Evolutionary conservation across 495 filamentous ascomycete species (phyloP), one percentile per base, ranked within the genome.

Genomic region (Parathielavia appendiculata): DNA sequence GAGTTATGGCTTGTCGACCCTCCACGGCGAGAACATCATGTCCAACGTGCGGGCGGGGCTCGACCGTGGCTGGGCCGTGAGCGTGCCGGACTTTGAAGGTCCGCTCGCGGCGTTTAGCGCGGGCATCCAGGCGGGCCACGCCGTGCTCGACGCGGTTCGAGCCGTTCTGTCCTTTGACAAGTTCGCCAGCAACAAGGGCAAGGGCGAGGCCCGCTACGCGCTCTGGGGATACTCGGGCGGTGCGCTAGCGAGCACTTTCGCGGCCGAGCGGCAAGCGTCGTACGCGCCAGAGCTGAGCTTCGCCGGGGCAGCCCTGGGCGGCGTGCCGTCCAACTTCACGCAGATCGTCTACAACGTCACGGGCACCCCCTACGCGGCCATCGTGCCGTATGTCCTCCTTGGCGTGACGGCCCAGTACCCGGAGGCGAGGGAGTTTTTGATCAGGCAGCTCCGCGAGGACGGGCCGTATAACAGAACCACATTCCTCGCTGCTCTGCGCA

Each of bases 211-310:
- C 8, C 59, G 77, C 6, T 51, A 72, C 0, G 73, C 65, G 0
- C 57, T 81, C 46, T 82, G 77, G 75, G 82, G 81, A 4, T 86
- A 83, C 62, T 81, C 77, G 13, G 80, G 81, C 30, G 83, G 81
- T 36, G 71, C 75, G 5, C 69, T 83, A 35, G 80, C 81, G 0
- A 79, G 71, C 4, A 80, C 79, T 54, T 82, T 73, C 71, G 81
- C 80, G 0, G 76, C 75, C 20, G 77, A 81, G 59, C 60, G 84
- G 23, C 76, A 82, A 32, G 68, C 66, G 13, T 66, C 68, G 17
- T 86, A 86, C 63, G 83, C 82, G 1, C 77, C 81, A 1, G 75
- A 82, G 40, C 64, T 86, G 4, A 56, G 72, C 30, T 74, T 84
- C 61, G 70, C 70, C 22, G 82, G 79, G 17, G 76, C 74, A 44